Evolutionary conservation across 768 basidiomycete species (phyloP).

Genomic region (Boletus pseudopeckii): DNA sequence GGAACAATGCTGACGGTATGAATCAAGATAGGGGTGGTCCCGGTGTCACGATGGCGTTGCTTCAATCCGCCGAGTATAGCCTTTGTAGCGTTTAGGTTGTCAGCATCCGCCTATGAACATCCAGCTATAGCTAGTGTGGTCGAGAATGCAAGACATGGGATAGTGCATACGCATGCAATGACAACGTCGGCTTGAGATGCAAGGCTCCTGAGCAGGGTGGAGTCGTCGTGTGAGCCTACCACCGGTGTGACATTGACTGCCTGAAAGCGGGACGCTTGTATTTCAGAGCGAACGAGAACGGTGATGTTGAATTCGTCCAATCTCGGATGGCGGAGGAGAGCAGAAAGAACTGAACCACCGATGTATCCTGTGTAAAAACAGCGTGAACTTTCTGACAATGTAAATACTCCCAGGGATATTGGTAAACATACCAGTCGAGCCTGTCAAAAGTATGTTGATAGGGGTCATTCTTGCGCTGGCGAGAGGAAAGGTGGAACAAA

Average conservation of each 20-base stretch:
- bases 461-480: constrained; percentile 3
- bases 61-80: constrained; percentile 50
- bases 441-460: constrained; percentile 17
- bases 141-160: neutral
- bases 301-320: constrained; percentile 42
- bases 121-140: neutral
- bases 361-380: constrained; percentile 44
- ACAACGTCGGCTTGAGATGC: constrained; percentile 43
- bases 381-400: neutral
- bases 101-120: constrained; percentile 36
- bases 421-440: constrained; percentile 18
- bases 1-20: constrained; percentile 48
- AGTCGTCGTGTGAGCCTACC: constrained; percentile 43
- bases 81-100: constrained; percentile 40
- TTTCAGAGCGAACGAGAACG: constrained; percentile 41
- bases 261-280: constrained; percentile 30
- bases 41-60: constrained; percentile 39
- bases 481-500: neutral
- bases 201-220: constrained; percentile 36
- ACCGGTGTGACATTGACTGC: constrained; percentile 18
- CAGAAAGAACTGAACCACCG: constrained; percentile 50
- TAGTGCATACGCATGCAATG: constrained; percentile 33
- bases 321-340: constrained; percentile 43
- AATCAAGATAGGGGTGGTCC: constrained; percentile 45
- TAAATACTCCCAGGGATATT: neutral